Base-by-base conservation (phyloP, 345 rosid species). In the Eucalyptus curtisii region DNA sequence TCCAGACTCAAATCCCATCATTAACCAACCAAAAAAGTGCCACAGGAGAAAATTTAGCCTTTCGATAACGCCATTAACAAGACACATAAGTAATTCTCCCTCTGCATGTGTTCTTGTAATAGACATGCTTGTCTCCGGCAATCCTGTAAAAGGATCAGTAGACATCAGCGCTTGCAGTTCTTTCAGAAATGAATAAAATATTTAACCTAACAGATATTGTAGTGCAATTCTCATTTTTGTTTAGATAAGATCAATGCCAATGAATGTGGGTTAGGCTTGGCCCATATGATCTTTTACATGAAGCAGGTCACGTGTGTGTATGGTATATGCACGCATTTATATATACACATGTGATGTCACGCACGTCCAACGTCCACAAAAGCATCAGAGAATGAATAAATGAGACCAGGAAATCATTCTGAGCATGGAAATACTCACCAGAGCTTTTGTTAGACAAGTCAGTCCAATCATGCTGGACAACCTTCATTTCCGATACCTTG, bases 381-480 rank as follows among this genome's bases (percentile, higher is more conserved):
- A 24, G 50, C 52, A 31, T 64, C 86, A 49, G 86, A 76, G 42
- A 68, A 31, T 40, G 64, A 44, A 87, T n/a, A 87, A 59, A 16
- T 71, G 86, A n/a, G 68, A 19, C n/a, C 44, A 13, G 57, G 15
- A 86, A 24, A 24, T 76, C 47, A 88, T 76, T 86, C 79, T 44
- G 49, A 59, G 17, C 33, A 64, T 50, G 48, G 48, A 25, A 24
- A 66, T 48, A 85, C 93, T 88, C 90, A 97, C 99, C 95, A 3
- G 94, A 88, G 80, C 53, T 89, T 88, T 91, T 92, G 88, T 76
- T 87, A 88, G 93, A 87, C 89, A 95, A 92, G 91, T 95, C 93
- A 89, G 94, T 95, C 99, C 99, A 97, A 33, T 94, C 95, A 7
- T 88, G 91, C 13, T 95, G 95, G 50, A 85, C 91, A 64, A 90